Evolutionary conservation across 495 filamentous ascomycete genomes (phyloP), one percentile per base, ranked within the genome.

Genomic region (Elasticomyces elasticus): DNA sequence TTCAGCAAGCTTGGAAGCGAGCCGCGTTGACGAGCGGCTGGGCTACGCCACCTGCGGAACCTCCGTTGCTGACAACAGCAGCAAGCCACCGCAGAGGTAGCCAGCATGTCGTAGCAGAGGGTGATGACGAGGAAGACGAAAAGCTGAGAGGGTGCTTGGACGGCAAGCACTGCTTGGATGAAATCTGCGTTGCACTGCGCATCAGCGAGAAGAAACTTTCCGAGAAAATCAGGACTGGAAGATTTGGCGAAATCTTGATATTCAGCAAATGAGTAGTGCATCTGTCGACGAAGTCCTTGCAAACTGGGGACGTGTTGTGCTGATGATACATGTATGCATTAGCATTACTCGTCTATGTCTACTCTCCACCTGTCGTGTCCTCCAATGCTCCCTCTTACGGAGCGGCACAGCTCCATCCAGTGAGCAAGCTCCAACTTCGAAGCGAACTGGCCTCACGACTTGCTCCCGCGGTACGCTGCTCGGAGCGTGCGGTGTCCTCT

Each of bases 141-240:
- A 54, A 30, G 44, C 62, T 94, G 60, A 74, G 76, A 28, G 76
- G 75, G 54, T 94, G 84, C 66, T 69, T 89, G 15, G 87, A 95
- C 68, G 89, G 89, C 0, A 79, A 76, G 62, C 88, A 92, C 65
- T 82, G 78, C 56, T 87, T 94, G 66, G 89, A 95, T 71, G 83
- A 95, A 76, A 91, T 94, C 54, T 91, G 87, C 62, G 87, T 86
- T 15, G 89, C 91, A 73, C 70, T 76, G 65, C 72, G 77, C 51
- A 61, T 82, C 65, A 77, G 74, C 4, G 79, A 85, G 57, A 66
- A 68, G 52, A 76, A 79, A 63, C 76, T 83, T n/a, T 33, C 66
- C 43, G 61, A 52, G 49, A 62, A 60, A 55, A 22, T 72, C 19
- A 62, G 49, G 49, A 51, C 55, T 11, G 46, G 28, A 1, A 38